Evolutionary conservation across 1,284 basidiomycete species (phyloP).

Genomic region (Xanthoconium separans): DNA sequence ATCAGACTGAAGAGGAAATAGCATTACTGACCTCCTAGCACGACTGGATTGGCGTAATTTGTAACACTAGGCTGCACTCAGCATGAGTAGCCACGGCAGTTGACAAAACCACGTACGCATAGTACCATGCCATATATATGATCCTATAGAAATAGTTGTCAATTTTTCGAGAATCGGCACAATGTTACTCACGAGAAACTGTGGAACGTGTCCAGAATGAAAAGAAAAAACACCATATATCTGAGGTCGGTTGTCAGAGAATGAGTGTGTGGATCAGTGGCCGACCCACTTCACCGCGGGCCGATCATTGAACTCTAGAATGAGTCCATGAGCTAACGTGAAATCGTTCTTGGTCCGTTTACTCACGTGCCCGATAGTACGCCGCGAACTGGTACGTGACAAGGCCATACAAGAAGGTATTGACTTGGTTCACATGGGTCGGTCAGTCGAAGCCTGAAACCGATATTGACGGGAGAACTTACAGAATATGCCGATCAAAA

Average conservation of each 20-base stretch:
- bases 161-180: too few species aligned
- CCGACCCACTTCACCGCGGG: slow-evolving; percentile 16
- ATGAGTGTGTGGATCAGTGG: neutral
- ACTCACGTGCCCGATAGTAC: slow-evolving; percentile 43
- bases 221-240: slow-evolving; percentile 38
- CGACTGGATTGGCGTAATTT: slow-evolving; percentile 10
- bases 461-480: slow-evolving; percentile 4
- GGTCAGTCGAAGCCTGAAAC: too few species aligned
- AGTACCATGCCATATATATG: slow-evolving; percentile 19
- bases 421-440: slow-evolving; percentile 33
- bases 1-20: neutral
- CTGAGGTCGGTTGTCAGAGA: slow-evolving; percentile 20
- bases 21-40: slow-evolving; percentile 6
- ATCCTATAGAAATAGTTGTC: neutral
- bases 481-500: slow-evolving; percentile 40
- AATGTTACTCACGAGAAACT: slow-evolving; percentile 28
- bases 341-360: neutral
- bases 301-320: slow-evolving; percentile 44
- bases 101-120: slow-evolving; percentile 6
- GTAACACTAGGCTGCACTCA: slow-evolving; percentile 7
- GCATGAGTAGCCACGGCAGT: neutral
- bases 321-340: neutral
- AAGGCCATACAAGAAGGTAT: slow-evolving; percentile 50
- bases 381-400: slow-evolving; percentile 47
- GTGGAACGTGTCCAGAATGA: slow-evolving; percentile 44